Conservation (phyloP, 2,329 filamentous ascomycete genomes). For the Aspergillus intermedius region DNA sequence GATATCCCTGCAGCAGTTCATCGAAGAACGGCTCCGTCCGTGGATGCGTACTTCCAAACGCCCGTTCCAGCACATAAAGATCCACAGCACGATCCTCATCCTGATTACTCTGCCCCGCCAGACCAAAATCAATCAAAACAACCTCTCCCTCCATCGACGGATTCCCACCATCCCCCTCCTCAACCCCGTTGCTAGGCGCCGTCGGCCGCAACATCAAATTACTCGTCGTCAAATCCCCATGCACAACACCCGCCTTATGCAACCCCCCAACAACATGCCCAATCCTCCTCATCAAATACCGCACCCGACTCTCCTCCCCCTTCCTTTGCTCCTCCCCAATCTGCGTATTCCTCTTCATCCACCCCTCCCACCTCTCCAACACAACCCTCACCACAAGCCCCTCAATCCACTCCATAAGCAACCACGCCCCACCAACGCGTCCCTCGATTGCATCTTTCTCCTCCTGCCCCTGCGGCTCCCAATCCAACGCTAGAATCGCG, state of each 20-base stretch:
- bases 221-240: constrained; percentile 94
- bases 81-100: constrained; percentile 96
- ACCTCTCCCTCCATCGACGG: constrained; percentile 60
- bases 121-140: constrained; percentile 88
- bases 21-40: constrained; percentile 70
- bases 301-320: constrained; percentile 47
- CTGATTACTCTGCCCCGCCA: constrained; percentile 70
- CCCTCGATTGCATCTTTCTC: constrained; percentile 12
- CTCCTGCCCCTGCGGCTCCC: constrained; percentile 46
- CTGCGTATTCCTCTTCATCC: constrained; percentile 32
- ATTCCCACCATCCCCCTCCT: constrained; percentile 13
- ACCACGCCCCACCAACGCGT: constrained; percentile 64
- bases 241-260: constrained; percentile 79
- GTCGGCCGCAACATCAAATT: constrained; percentile 75
- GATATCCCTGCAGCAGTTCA: constrained; percentile 69
- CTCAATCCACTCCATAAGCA: constrained; percentile 79
- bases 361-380: constrained; percentile 62
- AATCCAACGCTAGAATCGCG: constrained; percentile 64
- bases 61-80: constrained; percentile 88
- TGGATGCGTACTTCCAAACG: constrained; percentile 92
- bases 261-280: constrained; percentile 66
- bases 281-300: constrained; percentile 61
- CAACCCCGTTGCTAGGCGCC: constrained; percentile 11
- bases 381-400: constrained; percentile 64
- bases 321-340: constrained; percentile 22